These are phyloP conservation scores for Trichomonas vaginalis DNA, from an alignment of 208 protist genomes.

Conservation along the genomic window DNA sequence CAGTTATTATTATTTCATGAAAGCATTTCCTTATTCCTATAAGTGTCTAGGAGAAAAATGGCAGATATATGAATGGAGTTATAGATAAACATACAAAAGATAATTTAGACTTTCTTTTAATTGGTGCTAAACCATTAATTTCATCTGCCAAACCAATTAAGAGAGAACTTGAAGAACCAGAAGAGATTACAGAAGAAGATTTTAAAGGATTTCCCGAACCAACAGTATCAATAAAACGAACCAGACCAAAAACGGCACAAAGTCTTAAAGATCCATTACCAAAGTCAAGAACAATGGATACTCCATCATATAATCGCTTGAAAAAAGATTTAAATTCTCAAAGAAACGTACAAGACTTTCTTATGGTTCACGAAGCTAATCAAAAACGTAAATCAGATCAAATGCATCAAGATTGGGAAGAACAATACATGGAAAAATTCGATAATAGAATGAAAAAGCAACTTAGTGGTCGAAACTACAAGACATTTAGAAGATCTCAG, in stretches of 20 bases:
- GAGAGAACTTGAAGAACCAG: neutral
- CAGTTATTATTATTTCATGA: no score
- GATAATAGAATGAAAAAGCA: neutral
- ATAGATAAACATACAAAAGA: neutral
- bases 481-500: neutral
- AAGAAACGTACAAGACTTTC: neutral
- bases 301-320: neutral
- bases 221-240: neutral
- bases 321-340: neutral
- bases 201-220: neutral
- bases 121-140: neutral
- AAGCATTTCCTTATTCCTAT: no score
- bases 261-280: neutral
- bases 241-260: neutral
- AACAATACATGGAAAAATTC: neutral
- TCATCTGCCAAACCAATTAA: neutral
- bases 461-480: neutral
- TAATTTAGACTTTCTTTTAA: neutral
- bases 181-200: neutral
- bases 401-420: conserved; percentile 1
- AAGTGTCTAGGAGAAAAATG: no score
- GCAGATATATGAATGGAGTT: neutral
- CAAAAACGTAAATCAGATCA: neutral
- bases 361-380: neutral
- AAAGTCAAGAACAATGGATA: neutral